Percentiles rank a stretch among this genome's conserved stretches.
These are phyloP conservation scores for Adansonia grandidieri DNA, from an alignment of 441 rosid genomes.

Conservation along the genomic window DNA sequence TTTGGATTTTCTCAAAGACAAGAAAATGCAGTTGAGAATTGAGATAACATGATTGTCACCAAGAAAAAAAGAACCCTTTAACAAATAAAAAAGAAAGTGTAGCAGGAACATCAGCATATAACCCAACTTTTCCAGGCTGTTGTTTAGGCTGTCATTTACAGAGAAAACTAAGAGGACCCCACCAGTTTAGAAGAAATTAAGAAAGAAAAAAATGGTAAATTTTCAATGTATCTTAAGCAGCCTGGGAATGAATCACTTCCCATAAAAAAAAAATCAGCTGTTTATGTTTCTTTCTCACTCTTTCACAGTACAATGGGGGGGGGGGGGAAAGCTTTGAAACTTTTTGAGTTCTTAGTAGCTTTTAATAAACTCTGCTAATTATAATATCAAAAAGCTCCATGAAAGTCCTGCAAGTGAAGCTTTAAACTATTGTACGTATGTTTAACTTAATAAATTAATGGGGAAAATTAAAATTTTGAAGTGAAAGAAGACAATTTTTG, in stretches of 20 bases:
- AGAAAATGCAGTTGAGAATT: slow-evolving; percentile 26
- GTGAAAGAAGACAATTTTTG: not conserved
- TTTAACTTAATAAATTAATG: not conserved
- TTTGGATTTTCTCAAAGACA: slow-evolving; percentile 17
- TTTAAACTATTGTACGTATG: not conserved
- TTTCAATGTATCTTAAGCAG: slow-evolving; percentile 17
- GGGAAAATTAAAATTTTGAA: not conserved
- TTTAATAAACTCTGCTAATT: slow-evolving; percentile 4
- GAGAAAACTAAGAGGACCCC: slow-evolving; percentile 40
- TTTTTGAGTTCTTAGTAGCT: slow-evolving; percentile 7
- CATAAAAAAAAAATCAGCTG: slow-evolving; percentile 29
- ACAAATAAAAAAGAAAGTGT: slow-evolving; percentile 16
- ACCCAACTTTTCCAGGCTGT: slow-evolving; percentile 72
- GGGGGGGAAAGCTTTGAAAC: not conserved
- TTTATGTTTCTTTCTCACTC: not conserved
- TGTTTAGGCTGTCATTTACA: slow-evolving; percentile 56
- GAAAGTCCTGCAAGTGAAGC: slow-evolving; percentile 26
- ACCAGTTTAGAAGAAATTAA: slow-evolving; percentile 24
- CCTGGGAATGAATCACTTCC: slow-evolving; percentile 15
- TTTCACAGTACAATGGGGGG: not conserved
- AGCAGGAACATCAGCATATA: slow-evolving; percentile 13
- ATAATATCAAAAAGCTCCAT: slow-evolving; percentile 24
- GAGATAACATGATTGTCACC: slow-evolving; percentile 37
- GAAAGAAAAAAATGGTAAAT: not conserved
- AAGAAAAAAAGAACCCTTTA: slow-evolving; percentile 25